These are phyloP conservation scores for Backusella mclennaniae DNA, from an alignment of 192 early-diverging fungal species.

Conservation along the genomic window DNA sequence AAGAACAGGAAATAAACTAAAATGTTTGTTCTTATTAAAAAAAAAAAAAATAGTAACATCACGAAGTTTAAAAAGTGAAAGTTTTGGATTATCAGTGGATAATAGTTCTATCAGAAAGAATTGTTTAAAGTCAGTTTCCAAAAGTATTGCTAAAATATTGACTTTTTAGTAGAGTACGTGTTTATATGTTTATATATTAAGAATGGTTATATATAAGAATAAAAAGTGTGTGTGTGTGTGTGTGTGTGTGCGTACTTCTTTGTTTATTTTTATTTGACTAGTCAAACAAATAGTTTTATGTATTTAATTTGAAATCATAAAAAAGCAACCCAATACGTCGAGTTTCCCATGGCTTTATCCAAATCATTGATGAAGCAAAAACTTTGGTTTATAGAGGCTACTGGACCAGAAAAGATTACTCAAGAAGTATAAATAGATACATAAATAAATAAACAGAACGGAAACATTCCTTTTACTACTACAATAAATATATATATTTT, in stretches of 20 bases:
- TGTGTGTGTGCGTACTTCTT: not conserved
- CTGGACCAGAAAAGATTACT: too few relatives aligned
- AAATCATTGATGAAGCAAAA: not conserved
- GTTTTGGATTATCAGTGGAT: not conserved
- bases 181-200: not conserved
- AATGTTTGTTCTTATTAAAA: not conserved
- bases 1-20: not conserved
- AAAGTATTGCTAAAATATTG: not conserved
- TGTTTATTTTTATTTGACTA: not conserved
- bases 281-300: not conserved
- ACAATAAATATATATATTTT: not conserved
- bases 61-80: not conserved
- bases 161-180: not conserved
- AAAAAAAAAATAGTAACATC: not conserved
- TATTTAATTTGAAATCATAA: not conserved
- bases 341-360: not conserved
- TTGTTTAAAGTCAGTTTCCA: not conserved
- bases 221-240: not conserved
- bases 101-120: not conserved
- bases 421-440: not conserved
- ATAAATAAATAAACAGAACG: too few relatives aligned
- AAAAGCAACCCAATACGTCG: not conserved
- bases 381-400: not conserved
- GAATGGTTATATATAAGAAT: not conserved
- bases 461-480: not conserved